Evolutionary conservation across 139 green algal species (phyloP), one percentile per base, ranked within the genome.

Genomic region (Gonium pectorale): DNA sequence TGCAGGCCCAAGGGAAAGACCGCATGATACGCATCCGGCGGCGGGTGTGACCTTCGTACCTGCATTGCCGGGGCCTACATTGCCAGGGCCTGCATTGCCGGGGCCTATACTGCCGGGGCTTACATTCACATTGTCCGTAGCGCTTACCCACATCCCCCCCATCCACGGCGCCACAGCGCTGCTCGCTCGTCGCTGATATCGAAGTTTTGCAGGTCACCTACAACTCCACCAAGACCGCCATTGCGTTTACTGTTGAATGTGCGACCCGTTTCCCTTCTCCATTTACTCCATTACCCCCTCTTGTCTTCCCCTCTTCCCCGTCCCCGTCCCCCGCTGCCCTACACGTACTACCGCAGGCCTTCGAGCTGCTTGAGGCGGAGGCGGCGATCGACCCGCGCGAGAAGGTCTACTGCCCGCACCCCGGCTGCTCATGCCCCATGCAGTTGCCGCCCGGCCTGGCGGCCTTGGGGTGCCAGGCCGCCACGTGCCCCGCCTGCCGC

Each of bases 301-400:
- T 17, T 26, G 13, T 13, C 22, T 17, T 31, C 26, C 13, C 22
- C 59, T 31, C 26, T 38, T 31, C 26, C 29, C 8, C 59, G 19
- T 35, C 19, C 29, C 26, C 15, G 15, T 8, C 11, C 5, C n/a
- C 21, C 27, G 24, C 38, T 26, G 19, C 15, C 60, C 29, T 41
- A 19, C 27, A 1, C 40, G 2, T n/a, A n/a, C n/a, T n/a, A n/a
- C 44, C n/a, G 9, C 77, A 89, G 79, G 41, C 52, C 9, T 83
- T 56, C 29, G 43, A 67, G 13, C 29, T 46, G 59, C 79, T 92
- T 51, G 90, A 90, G 56, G 71, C 41, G 7, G 67, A 87, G 67
- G 52, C 68, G 29, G 66, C 80, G n/a, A 75, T 92, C 1, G 74
- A 83, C 33, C 49, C 68, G 6, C 59, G 46, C n/a, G 38, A 51